A percentile compares a stretch with the other conserved stretches of the same genome.
These are phyloP conservation scores for Corynespora cassiicola DNA, from an alignment of 2,329 filamentous ascomycete genomes.

Conservation along the genomic window DNA sequence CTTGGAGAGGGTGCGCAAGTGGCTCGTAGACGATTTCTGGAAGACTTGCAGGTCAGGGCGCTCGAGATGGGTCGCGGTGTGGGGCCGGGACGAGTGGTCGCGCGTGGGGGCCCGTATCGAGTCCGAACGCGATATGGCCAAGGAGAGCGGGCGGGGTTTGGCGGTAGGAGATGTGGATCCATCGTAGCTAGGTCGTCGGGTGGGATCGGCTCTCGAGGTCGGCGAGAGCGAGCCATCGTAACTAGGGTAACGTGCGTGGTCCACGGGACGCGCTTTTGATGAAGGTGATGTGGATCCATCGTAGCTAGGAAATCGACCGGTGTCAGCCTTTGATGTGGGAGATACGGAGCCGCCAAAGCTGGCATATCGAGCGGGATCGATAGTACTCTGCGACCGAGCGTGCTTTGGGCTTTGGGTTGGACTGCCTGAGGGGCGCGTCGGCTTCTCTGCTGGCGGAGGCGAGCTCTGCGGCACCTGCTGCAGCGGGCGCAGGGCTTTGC, in stretches of 20 bases:
- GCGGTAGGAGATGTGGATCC: constrained; percentile 51
- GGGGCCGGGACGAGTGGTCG: constrained; percentile 38
- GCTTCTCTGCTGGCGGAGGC: constrained; percentile 34
- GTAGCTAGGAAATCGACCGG: constrained; percentile 47
- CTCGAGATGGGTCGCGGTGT: constrained; percentile 41
- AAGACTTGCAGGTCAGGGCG: constrained; percentile 75
- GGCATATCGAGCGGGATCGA: constrained; percentile 28
- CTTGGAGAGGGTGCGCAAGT: constrained; percentile 85
- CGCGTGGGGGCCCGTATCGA: constrained; percentile 44
- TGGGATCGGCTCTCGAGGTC: constrained; percentile 52
- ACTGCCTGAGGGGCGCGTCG: constrained; percentile 19
- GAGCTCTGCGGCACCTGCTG: constrained; percentile 40
- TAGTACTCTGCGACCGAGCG: constrained; percentile 41
- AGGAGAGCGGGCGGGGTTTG: constrained; percentile 53
- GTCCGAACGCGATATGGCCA: constrained; percentile 46
- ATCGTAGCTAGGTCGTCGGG: constrained; percentile 51
- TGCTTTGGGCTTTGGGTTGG: constrained; percentile 12
- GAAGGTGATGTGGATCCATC: constrained; percentile 53
- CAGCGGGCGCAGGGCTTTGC: constrained; percentile 73
- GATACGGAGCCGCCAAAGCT: constrained; percentile 55
- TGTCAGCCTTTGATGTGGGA: constrained; percentile 48
- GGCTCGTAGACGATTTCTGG: constrained; percentile 86
- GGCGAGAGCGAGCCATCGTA: constrained; percentile 55
- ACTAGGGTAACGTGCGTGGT: constrained; percentile 42
- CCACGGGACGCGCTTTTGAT: constrained; percentile 54